A percentile compares a stretch with the other conserved stretches of the same genome.
These are phyloP conservation scores for Paulownia fortunei DNA, from an alignment of 257 asterid genomes.

Conservation along the genomic window DNA sequence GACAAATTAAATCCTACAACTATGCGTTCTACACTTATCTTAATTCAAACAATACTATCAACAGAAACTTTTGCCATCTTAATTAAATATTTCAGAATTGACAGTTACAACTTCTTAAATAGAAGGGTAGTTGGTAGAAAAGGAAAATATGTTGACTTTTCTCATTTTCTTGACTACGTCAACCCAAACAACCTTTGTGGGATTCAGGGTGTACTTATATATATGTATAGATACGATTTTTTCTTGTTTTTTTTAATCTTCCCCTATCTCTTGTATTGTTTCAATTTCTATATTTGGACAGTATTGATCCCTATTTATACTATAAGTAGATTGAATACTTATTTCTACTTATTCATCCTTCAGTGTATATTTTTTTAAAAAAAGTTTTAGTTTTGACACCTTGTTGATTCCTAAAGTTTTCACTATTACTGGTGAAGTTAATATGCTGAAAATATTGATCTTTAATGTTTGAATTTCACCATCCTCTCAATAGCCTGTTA, in stretches of 20 bases:
- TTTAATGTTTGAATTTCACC: conserved; percentile 19
- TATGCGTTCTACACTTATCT: too few relatives aligned
- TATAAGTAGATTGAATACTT: too few relatives aligned
- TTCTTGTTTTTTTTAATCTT: not conserved
- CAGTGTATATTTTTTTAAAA: not conserved
- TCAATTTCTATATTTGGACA: not conserved
- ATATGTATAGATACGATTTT: too few relatives aligned
- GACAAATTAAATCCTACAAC: too few relatives aligned
- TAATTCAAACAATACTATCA: too few relatives aligned
- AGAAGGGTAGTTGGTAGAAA: not conserved
- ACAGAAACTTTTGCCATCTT: not conserved
- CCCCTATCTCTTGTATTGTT: not conserved
- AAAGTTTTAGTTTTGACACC: not conserved
- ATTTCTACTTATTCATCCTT: not conserved
- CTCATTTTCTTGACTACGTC: not conserved
- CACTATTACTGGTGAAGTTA: conserved; percentile 11
- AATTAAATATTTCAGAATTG: not conserved
- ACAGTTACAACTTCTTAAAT: not conserved
- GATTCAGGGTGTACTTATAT: not conserved
- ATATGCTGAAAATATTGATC: conserved; percentile 16
- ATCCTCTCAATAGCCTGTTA: conserved; percentile 25
- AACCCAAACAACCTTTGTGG: not conserved
- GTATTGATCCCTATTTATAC: not conserved
- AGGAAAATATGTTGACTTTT: not conserved
- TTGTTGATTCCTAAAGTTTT: not conserved